Percentiles rank a stretch among this genome's conserved stretches.
Conservation (phyloP, 2,329 filamentous ascomycete genomes). For the Aureobasidium mangrovei region DNA sequence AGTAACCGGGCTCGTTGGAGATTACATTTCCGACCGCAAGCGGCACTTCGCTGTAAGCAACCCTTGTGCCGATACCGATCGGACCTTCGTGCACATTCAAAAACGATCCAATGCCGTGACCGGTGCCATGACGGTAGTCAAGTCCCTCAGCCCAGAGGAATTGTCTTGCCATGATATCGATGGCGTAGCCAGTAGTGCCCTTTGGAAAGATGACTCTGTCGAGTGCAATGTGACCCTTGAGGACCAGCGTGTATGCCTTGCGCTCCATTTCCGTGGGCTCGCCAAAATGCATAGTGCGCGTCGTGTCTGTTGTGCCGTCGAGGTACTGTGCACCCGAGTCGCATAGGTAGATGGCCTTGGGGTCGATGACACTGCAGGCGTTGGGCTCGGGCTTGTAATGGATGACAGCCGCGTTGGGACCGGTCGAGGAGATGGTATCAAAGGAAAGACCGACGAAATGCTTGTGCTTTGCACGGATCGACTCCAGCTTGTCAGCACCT, state of each 20-base stretch:
- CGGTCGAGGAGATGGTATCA: constrained; percentile 90
- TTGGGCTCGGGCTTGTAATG: constrained; percentile 87
- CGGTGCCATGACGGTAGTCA: constrained; percentile 93
- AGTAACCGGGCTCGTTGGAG: constrained; percentile 91
- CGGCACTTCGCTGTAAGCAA: constrained; percentile 85
- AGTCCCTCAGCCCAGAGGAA: constrained; percentile 87
- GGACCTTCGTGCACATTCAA: constrained; percentile 96
- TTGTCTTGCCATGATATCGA: constrained; percentile 82
- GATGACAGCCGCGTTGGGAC: constrained; percentile 85
- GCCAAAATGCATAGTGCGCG: constrained; percentile 86
- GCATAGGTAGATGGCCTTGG: constrained; percentile 80
- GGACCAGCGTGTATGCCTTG: constrained; percentile 83
- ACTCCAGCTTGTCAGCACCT: constrained; percentile 84
- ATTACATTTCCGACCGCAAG: constrained; percentile 88
- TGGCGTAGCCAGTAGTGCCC: constrained; percentile 84
- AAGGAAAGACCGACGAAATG: constrained; percentile 88
- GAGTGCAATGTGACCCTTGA: constrained; percentile 88
- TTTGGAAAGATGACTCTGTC: constrained; percentile 86
- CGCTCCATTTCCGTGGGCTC: constrained; percentile 73
- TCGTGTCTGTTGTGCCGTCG: constrained; percentile 94
- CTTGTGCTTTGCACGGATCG: constrained; percentile 58
- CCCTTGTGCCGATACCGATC: constrained; percentile 86
- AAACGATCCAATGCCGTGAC: constrained; percentile 90
- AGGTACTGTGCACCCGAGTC: constrained; percentile 95
- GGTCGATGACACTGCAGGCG: constrained; percentile 74